These are phyloP conservation scores for Wickerhamomyces alni DNA, from an alignment of 805 yeast species.

Conservation along the genomic window DNA sequence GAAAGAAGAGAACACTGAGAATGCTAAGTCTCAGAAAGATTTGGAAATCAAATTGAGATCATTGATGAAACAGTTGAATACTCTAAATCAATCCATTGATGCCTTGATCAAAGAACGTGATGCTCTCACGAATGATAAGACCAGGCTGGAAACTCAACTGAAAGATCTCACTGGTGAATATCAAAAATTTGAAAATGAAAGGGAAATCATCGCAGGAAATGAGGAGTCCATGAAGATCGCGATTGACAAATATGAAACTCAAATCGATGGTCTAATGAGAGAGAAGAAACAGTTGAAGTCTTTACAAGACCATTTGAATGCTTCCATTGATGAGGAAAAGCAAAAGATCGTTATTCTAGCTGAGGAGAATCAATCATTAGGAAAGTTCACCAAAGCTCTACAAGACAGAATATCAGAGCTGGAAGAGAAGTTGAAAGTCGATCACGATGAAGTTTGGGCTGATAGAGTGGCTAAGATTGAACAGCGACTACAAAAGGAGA, in stretches of 20 bases:
- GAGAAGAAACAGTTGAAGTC: constrained; percentile 22
- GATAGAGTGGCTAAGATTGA: constrained; percentile 49
- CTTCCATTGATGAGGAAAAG: constrained; percentile 32
- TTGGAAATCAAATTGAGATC: constrained; percentile 39
- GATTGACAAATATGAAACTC: constrained; percentile 24
- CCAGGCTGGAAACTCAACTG: constrained; percentile 38
- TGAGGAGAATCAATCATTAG: constrained; percentile 65
- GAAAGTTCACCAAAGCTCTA: constrained; percentile 48
- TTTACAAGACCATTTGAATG: constrained; percentile 20
- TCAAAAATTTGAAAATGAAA: constrained; percentile 28
- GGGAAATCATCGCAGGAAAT: constrained; percentile 18
- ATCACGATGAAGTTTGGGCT: constrained; percentile 55
- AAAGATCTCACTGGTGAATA: constrained; percentile 35
- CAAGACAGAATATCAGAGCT: constrained; percentile 36
- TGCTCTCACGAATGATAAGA: constrained; percentile 44
- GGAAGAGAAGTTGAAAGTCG: constrained; percentile 43
- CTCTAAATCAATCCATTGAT: constrained; percentile 52
- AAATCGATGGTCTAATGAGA: constrained; percentile 25
- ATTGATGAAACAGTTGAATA: constrained; percentile 45
- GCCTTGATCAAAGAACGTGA: constrained; percentile 62
- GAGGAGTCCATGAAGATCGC: constrained; percentile 12
- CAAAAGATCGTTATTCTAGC: constrained; percentile 48
- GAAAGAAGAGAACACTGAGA: constrained; percentile 37
- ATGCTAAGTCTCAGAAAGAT: constrained; percentile 37
- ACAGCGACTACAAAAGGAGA: constrained; percentile 39